A percentile compares a stretch with the other conserved stretches of the same genome.
Conservation (phyloP, 2,329 filamentous ascomycete species). For the Dothideomycetes sp. region DNA sequence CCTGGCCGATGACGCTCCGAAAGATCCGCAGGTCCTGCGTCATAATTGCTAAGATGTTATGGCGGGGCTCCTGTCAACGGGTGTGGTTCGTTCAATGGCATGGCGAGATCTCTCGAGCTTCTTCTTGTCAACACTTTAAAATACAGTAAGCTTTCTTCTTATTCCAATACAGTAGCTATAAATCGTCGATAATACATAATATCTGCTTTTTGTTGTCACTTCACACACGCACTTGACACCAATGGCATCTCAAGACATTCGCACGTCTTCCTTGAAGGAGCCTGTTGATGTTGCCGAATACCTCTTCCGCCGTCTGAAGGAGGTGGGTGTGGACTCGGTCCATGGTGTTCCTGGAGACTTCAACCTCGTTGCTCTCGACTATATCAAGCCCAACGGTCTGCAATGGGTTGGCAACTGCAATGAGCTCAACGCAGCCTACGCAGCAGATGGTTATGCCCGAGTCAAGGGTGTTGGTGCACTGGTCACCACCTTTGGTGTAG, state of each 20-base stretch:
- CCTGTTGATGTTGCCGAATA: slow-evolving; percentile 16
- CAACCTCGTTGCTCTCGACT: slow-evolving; percentile 23
- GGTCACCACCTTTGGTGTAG: slow-evolving; percentile 37
- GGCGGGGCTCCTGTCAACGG: no score
- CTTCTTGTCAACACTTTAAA: no score
- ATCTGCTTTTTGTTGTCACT: no score
- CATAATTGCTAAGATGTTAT: no score
- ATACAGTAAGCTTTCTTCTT: no score
- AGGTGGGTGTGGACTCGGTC: slow-evolving; percentile 32
- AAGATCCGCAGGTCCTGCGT: no score
- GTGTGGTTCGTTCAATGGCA: no score
- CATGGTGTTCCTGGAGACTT: slow-evolving; percentile 37
- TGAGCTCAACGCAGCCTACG: slow-evolving; percentile 45
- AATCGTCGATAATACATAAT: no score
- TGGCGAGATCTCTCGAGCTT: no score
- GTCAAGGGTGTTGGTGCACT: slow-evolving; percentile 35
- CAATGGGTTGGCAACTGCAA: slow-evolving; percentile 52
- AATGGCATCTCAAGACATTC: slow-evolving; percentile 8
- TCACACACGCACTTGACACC: no score
- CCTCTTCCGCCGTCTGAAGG: slow-evolving; percentile 28
- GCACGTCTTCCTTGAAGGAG: slow-evolving; percentile 7
- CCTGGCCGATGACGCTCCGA: no score
- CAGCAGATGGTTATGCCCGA: slow-evolving; percentile 37
- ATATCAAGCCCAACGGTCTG: slow-evolving; percentile 31
- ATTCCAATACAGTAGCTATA: no score